Base-by-base conservation (phyloP, 2,329 filamentous ascomycete species). In the Beauveria rudraprayagi region DNA sequence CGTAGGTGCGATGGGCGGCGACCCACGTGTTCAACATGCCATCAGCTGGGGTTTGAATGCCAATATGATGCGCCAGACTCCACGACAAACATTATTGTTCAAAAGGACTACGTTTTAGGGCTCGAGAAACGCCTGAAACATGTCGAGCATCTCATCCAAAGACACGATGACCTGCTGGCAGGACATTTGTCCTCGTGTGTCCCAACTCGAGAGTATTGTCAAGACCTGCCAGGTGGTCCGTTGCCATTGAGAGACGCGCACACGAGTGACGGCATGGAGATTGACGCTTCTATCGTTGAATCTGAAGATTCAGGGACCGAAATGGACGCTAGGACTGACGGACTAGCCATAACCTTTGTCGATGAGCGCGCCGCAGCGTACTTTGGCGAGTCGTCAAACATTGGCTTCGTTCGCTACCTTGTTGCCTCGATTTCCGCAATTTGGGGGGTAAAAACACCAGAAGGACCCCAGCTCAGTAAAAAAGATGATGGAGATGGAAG, bases 341-440 rank as follows among this genome's bases (percentile, higher is more conserved):
- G 67, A 1, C 61, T 68, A 3, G 67, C 64, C n/a, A 67, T 68
- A 9, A 64, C 63, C 5, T 66, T 66, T 48, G 64, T 63, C 24
- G 66, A 62, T 10, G 67, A 67, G 17, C 60, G 64, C 10, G 61
- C 58, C 7, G 64, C 64, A 40, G 61, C 63, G 3, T 68, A 64
- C 51, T 68, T 68, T 48, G 67, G 67, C 3, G 63, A 67, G 16
- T 65, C 66, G 5, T 68, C 67, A 10, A 68, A 68, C 9, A 68
- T 68, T 43, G 63, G 63, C 14, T 68, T 68, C 19, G 66, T 63
- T 3, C 61, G 65, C 19, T 61, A 64, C n/a, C 62, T 68, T 14
- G 61, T 64, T 6, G 62, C 60, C 3, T 63, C 65, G 5, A 50
- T 71, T 10, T 41, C 58, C 48, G 14, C 56, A 5, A 58, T 59